phyloP scores from a whole-genome alignment of 495 filamentous ascomycete species.

The Trichodelitschia bisporula region DNA sequence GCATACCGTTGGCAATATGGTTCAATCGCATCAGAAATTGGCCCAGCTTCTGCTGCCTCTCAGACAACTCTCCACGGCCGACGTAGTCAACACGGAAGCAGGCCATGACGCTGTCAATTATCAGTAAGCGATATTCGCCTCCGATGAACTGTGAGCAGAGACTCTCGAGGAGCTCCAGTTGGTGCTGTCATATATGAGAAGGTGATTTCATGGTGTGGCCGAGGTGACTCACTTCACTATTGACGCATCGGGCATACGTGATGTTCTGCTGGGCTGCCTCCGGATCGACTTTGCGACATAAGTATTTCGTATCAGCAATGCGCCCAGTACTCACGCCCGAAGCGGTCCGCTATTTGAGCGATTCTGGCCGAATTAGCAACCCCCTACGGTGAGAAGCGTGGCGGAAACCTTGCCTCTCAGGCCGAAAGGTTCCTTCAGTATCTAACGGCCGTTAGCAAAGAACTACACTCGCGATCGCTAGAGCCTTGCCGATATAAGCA shows the following conservation, averaged over 20 bases:
- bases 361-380: constrained; percentile 16
- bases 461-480: not conserved
- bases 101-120: constrained; percentile 62
- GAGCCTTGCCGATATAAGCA: constrained; percentile 36
- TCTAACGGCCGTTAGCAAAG: constrained; percentile 18
- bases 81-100: constrained; percentile 53
- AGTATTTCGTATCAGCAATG: not conserved
- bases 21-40: constrained; percentile 43
- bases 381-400: not conserved
- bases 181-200: constrained; percentile 22
- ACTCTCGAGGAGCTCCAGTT: constrained; percentile 42
- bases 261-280: constrained; percentile 51
- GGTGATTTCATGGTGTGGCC: not conserved
- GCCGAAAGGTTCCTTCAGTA: constrained; percentile 58
- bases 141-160: constrained; percentile 39
- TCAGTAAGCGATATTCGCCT: constrained; percentile 44
- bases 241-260: constrained; percentile 42
- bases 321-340: constrained; percentile 21
- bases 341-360: constrained; percentile 49
- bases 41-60: constrained; percentile 53
- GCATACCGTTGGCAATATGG: constrained; percentile 46
- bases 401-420: constrained; percentile 23
- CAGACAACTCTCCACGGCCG: constrained; percentile 51
- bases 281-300: constrained; percentile 23
- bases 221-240: constrained; percentile 27